These are phyloP conservation scores for Moesziomyces sp. DNA, from an alignment of 1,284 basidiomycete species.

Conservation along the genomic window DNA sequence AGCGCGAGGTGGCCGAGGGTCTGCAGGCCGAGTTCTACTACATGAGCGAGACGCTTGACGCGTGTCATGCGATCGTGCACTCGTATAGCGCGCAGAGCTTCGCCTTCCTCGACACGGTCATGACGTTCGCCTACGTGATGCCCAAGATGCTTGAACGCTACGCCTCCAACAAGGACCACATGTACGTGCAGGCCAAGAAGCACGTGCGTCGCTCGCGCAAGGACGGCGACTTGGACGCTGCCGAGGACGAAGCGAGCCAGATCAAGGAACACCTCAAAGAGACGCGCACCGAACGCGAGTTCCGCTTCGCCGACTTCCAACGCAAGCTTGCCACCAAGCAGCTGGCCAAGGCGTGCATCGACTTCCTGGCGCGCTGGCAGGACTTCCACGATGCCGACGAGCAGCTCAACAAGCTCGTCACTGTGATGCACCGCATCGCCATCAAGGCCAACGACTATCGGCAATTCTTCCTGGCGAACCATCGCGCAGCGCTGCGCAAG, in stretches of 20 bases:
- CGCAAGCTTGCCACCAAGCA: constrained; percentile 56
- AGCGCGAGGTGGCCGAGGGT: constrained; percentile 58
- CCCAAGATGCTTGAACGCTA: constrained; percentile 65
- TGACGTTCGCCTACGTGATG: constrained; percentile 61
- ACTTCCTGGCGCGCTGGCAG: constrained; percentile 58
- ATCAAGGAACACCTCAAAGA: constrained; percentile 45
- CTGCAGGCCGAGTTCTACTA: constrained; percentile 65
- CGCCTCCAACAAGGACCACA: constrained; percentile 57
- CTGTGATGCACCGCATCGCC: constrained; percentile 61
- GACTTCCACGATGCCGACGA: constrained; percentile 52
- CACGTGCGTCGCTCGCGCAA: constrained; percentile 45
- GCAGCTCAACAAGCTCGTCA: constrained; percentile 57
- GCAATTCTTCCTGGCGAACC: constrained; percentile 52
- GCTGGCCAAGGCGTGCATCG: constrained; percentile 58
- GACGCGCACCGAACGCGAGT: constrained; percentile 55
- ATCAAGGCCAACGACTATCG: constrained; percentile 57
- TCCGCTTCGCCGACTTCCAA: constrained; percentile 64
- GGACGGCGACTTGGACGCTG: constrained; percentile 44
- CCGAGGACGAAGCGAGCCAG: constrained; percentile 42
- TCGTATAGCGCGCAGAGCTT: constrained; percentile 63
- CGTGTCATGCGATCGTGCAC: constrained; percentile 53
- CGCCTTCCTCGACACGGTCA: constrained; percentile 58
- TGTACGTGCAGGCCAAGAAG: constrained; percentile 61
- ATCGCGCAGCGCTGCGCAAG: constrained; percentile 40
- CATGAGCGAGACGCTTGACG: constrained; percentile 59